Evolutionary conservation across 2,329 filamentous ascomycete species (phyloP).

Genomic region (Arthrobotrys megalospora): DNA sequence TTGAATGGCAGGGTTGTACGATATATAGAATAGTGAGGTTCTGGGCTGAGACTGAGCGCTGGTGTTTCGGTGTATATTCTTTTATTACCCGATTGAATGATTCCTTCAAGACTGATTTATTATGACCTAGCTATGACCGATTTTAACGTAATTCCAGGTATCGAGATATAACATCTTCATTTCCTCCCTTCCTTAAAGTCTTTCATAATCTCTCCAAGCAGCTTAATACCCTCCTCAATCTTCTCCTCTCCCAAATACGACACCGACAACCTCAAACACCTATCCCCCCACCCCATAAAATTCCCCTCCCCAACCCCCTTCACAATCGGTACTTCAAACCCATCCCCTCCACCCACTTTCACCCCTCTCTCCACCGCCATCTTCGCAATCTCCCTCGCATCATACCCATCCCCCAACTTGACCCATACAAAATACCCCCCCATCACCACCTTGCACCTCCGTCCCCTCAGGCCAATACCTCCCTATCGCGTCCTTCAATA

Average conservation of each 20-base stretch:
- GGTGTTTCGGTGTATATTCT: slow-evolving; percentile 20
- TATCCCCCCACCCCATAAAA: slow-evolving; percentile 61
- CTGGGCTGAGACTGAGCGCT: neutral
- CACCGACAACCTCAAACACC: slow-evolving; percentile 62
- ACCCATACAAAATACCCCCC: slow-evolving; percentile 93
- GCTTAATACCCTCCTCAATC: slow-evolving; percentile 61
- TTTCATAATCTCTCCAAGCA: slow-evolving; percentile 58
- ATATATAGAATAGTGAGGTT: slow-evolving; percentile 1
- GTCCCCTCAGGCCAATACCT: slow-evolving; percentile 77
- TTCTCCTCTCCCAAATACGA: slow-evolving; percentile 62
- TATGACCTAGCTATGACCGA: too few relatives aligned
- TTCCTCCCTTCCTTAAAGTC: slow-evolving; percentile 40
- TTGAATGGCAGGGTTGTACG: neutral
- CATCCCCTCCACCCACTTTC: slow-evolving; percentile 78
- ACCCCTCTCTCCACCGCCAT: slow-evolving; percentile 73
- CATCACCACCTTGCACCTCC: slow-evolving; percentile 69
- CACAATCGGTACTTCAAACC: slow-evolving; percentile 75
- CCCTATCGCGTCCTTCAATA: slow-evolving; percentile 75
- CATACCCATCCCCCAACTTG: slow-evolving; percentile 71
- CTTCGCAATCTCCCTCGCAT: slow-evolving; percentile 74
- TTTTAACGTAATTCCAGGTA: too few relatives aligned
- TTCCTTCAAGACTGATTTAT: too few relatives aligned
- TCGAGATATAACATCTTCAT: too few relatives aligned
- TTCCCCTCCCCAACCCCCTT: slow-evolving; percentile 62
- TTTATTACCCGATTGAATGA: neutral